Conservation (phyloP, 768 basidiomycete species). For the Termitomyces sp. region DNA sequence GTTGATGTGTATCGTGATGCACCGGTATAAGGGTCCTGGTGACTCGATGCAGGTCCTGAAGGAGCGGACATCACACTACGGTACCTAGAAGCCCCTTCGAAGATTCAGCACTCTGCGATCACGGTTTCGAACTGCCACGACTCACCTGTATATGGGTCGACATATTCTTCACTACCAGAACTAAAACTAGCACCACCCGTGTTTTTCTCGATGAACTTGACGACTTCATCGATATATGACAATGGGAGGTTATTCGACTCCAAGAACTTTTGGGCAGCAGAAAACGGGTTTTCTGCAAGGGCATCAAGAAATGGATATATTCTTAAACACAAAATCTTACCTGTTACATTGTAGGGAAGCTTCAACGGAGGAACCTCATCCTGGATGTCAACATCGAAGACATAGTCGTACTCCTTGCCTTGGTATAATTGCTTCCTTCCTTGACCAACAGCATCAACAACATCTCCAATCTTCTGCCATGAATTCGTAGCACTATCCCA, state of each 20-base stretch:
- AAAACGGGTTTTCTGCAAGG: conserved; percentile 78
- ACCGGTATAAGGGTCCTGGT: conserved; percentile 70
- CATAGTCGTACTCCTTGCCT: conserved; percentile 96
- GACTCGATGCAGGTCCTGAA: conserved; percentile 28
- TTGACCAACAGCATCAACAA: conserved; percentile 90
- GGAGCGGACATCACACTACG: conserved; percentile 32
- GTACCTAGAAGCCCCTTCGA: conserved; percentile 59
- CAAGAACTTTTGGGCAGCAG: conserved; percentile 86
- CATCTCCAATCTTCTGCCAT: conserved; percentile 95
- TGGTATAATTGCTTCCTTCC: conserved; percentile 88
- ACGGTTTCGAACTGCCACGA: conserved; percentile 5
- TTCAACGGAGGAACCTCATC: conserved; percentile 92
- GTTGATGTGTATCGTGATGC: conserved; percentile 53
- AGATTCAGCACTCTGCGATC: conserved; percentile 5
- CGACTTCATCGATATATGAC: conserved; percentile 84
- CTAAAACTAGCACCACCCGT: conserved; percentile 74
- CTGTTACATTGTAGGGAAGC: conserved; percentile 86
- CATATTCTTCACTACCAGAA: conserved; percentile 48
- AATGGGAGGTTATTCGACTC: conserved; percentile 76
- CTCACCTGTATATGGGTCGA: conserved; percentile 88
- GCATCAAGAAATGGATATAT: background rate
- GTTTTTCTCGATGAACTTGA: conserved; percentile 90
- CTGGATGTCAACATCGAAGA: conserved; percentile 97
- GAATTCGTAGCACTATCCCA: conserved; percentile 66
- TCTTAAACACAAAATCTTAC: conserved; percentile 30